Conservation (phyloP, 768 basidiomycete genomes). For the Auriscalpium microsporum region DNA sequence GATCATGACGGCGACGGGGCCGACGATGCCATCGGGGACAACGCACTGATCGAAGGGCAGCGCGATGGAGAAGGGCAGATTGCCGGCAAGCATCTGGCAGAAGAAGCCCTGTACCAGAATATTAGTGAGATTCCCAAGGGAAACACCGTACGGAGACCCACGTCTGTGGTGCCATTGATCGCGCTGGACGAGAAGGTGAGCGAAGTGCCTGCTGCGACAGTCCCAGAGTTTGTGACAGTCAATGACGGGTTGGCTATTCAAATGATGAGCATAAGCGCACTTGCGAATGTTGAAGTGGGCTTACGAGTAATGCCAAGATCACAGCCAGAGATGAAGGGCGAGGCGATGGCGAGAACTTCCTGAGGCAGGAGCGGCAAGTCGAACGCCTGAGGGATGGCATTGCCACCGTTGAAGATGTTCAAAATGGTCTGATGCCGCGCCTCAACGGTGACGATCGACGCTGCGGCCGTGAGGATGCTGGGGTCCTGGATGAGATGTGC, state of each 20-base stretch:
- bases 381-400: constrained; percentile 58
- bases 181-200: constrained; percentile 54
- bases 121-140: neutral
- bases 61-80: constrained; percentile 42
- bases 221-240: constrained; percentile 54
- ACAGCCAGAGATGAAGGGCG: constrained; percentile 62
- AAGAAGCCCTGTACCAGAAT: constrained; percentile 35
- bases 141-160: constrained; percentile 19
- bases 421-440: constrained; percentile 77
- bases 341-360: constrained; percentile 65
- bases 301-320: constrained; percentile 48
- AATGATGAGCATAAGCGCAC: too few relatives aligned
- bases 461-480: constrained; percentile 53
- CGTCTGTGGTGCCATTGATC: constrained; percentile 41
- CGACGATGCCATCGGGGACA: constrained; percentile 61
- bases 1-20: constrained; percentile 67
- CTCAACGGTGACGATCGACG: constrained; percentile 69
- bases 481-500: constrained; percentile 56
- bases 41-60: constrained; percentile 53
- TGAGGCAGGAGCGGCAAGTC: constrained; percentile 63
- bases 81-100: constrained; percentile 75
- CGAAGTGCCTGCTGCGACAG: constrained; percentile 46
- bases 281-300: constrained; percentile 5
- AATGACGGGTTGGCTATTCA: constrained; percentile 49
- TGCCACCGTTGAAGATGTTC: constrained; percentile 57